These are phyloP conservation scores for Dendrocalamus sinicus DNA, from an alignment of 176 grass and related monocot species.

Conservation along the genomic window DNA sequence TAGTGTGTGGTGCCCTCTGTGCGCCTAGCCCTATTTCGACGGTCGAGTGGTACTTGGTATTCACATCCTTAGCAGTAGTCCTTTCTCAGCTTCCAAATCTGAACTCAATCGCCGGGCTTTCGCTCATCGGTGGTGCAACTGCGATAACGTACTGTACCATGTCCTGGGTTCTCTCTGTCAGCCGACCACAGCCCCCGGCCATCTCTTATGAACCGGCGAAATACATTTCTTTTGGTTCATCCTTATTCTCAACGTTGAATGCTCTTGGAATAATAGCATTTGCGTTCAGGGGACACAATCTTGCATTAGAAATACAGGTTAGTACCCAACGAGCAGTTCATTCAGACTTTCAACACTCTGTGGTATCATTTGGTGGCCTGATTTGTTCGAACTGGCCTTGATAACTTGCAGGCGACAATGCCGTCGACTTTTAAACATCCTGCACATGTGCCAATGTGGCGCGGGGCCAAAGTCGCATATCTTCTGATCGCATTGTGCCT, in stretches of 20 bases:
- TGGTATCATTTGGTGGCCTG: not conserved
- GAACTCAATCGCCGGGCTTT: conserved; percentile 94
- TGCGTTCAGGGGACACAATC: conserved; percentile 97
- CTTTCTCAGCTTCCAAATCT: conserved; percentile 99
- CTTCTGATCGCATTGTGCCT: conserved; percentile 86
- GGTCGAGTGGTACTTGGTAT: conserved; percentile 96
- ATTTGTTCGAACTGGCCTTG: not conserved
- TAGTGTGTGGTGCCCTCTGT: conserved; percentile 79
- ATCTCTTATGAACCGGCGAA: conserved; percentile 70
- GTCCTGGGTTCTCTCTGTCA: conserved; percentile 91
- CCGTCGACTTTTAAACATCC: conserved; percentile 97
- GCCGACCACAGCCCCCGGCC: conserved; percentile 56
- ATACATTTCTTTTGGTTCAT: conserved; percentile 59
- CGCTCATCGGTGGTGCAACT: conserved; percentile 82
- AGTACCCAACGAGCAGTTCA: conserved; percentile 10
- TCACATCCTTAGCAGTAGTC: conserved; percentile 81
- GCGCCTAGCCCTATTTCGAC: conserved; percentile 79
- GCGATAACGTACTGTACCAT: conserved; percentile 90
- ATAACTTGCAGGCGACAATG: conserved; percentile 80
- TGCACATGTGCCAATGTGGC: conserved; percentile 97
- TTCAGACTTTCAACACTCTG: not conserved
- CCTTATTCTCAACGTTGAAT: conserved; percentile 66
- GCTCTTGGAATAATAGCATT: conserved; percentile 96
- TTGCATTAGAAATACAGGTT: conserved; percentile 98
- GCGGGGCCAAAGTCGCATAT: conserved; percentile 86